Evolutionary conservation across 805 yeast genomes (phyloP).

Genomic region (Monosporozyma yasuniensis): DNA sequence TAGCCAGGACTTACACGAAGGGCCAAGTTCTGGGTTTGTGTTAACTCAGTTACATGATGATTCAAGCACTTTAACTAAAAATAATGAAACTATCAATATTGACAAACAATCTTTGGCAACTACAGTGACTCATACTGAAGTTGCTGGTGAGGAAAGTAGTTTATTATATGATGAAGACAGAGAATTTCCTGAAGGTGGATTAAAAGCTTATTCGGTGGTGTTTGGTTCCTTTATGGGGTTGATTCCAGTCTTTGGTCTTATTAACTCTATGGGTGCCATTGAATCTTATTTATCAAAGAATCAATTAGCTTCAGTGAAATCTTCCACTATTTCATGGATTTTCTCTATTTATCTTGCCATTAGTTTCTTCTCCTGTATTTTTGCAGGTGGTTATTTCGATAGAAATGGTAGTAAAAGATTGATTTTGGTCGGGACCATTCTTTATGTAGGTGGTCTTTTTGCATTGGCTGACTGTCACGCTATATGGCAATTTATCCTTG

Average conservation of each 20-base stretch:
- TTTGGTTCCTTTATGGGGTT: slow-evolving; percentile 55
- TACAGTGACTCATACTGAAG: neutral
- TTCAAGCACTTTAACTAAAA: neutral
- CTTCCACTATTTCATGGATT: slow-evolving; percentile 55
- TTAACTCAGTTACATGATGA: neutral
- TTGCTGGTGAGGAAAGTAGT: neutral
- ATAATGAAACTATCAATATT: neutral
- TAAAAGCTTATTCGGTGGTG: slow-evolving; percentile 46
- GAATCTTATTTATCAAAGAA: slow-evolving; percentile 49
- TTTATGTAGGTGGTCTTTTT: slow-evolving; percentile 45
- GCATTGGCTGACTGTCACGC: slow-evolving; percentile 46
- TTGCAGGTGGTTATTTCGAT: slow-evolving; percentile 57
- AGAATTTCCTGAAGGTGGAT: slow-evolving; percentile 48
- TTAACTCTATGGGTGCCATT: slow-evolving; percentile 57
- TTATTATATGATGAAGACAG: slow-evolving; percentile 12
- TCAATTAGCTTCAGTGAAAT: slow-evolving; percentile 42
- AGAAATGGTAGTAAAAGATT: slow-evolving; percentile 45
- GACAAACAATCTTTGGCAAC: neutral
- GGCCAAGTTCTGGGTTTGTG: slow-evolving; percentile 3
- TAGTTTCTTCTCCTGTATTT: slow-evolving; percentile 43
- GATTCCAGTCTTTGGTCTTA: slow-evolving; percentile 48
- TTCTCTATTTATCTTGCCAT: slow-evolving; percentile 52
- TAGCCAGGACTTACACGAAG: neutral
- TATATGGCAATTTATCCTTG: slow-evolving; percentile 52
- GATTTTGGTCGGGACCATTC: slow-evolving; percentile 35